phyloP scores from a whole-genome alignment of 129 eudicot species.

The Tanacetum coccineum region DNA sequence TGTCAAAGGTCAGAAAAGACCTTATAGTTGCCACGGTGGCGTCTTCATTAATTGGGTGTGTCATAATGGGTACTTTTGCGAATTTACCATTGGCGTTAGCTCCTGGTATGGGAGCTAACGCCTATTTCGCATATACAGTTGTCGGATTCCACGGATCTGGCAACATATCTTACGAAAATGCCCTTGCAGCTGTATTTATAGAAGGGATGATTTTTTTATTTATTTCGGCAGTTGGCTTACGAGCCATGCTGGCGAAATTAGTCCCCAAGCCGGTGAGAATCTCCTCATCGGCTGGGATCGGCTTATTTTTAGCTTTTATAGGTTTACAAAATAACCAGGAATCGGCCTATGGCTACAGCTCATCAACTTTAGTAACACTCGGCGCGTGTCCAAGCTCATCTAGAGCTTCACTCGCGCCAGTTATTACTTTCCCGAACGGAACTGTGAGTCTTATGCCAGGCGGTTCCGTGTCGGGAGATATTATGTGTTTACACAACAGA shows the following conservation, averaged over 20 bases:
- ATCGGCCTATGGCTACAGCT: conserved; percentile 76
- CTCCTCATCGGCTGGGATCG: conserved; percentile 89
- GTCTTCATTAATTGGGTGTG: conserved; percentile 73
- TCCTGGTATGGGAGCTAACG: conserved; percentile 92
- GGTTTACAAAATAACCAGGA: conserved; percentile 87
- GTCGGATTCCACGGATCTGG: conserved; percentile 98
- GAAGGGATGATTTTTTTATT: conserved; percentile 69
- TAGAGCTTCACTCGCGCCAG: conserved; percentile 66
- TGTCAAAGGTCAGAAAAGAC: conserved; percentile 49
- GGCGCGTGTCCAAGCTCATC: conserved; percentile 78
- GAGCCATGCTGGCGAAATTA: conserved; percentile 67
- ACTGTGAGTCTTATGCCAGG: conserved; percentile 67
- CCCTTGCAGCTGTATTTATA: conserved; percentile 76
- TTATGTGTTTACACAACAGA: conserved; percentile 59
- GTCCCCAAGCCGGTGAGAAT: conserved; percentile 81
- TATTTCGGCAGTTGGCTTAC: conserved; percentile 72
- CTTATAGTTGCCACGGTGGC: conserved; percentile 85
- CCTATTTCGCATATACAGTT: conserved; percentile 87
- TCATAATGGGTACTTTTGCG: conserved; percentile 82
- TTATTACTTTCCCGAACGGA: conserved; percentile 53
- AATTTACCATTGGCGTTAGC: conserved; percentile 84
- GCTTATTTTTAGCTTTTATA: conserved; percentile 82
- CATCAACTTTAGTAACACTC: conserved; percentile 67
- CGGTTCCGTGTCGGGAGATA: conserved; percentile 64
- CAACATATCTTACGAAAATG: conserved; percentile 58